These are phyloP conservation scores for Xylariaceae sp. DNA, from an alignment of 2,329 filamentous ascomycete genomes.

Conservation along the genomic window DNA sequence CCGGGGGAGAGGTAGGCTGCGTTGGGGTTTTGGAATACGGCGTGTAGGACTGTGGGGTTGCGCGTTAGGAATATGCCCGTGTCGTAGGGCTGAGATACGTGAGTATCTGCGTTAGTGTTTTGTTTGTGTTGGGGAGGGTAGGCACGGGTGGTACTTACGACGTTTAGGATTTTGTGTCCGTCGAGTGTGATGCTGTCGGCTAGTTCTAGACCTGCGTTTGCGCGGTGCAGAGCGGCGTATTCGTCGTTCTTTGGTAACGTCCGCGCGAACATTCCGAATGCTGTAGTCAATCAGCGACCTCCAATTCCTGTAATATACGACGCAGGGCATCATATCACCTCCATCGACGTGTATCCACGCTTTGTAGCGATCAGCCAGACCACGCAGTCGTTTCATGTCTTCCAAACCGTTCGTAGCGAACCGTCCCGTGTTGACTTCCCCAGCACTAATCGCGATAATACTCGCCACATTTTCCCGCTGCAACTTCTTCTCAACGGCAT, in stretches of 20 bases:
- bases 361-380: constrained; percentile 65
- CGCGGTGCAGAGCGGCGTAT: constrained; percentile 50
- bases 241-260: constrained; percentile 54
- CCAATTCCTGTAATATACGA: background rate
- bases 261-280: constrained; percentile 80
- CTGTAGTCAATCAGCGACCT: constrained; percentile 34
- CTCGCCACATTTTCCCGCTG: constrained; percentile 52
- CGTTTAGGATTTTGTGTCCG: constrained; percentile 88
- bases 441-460: constrained; percentile 77
- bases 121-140: background rate
- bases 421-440: constrained; percentile 85
- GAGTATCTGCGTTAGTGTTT: constrained; percentile 1
- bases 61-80: constrained; percentile 84
- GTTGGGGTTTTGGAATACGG: constrained; percentile 78
- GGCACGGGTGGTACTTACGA: constrained; percentile 46
- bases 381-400: constrained; percentile 61
- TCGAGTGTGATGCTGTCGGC: constrained; percentile 86
- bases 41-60: constrained; percentile 51
- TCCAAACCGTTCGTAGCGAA: constrained; percentile 61
- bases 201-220: constrained; percentile 65
- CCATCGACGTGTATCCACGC: constrained; percentile 91
- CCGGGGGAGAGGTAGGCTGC: constrained; percentile 68
- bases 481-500: constrained; percentile 59
- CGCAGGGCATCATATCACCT: constrained; percentile 38
- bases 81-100: constrained; percentile 73